A percentile compares a stretch with the other conserved stretches of the same genome.
Evolutionary conservation across 1,284 basidiomycete genomes (phyloP).

Genomic region (Golubevia sp.): DNA sequence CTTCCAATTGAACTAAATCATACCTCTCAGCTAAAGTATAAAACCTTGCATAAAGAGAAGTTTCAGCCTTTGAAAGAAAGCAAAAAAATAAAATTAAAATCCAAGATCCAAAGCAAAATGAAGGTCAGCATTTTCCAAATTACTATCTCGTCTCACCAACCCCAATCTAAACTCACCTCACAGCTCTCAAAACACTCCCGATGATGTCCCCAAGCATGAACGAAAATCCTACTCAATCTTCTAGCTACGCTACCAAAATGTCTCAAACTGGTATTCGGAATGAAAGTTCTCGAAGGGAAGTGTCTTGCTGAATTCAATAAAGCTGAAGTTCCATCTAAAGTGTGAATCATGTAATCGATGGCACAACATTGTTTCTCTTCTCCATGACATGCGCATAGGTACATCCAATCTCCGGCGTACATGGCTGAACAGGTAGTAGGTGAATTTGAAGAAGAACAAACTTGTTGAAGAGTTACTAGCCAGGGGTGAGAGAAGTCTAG

Average conservation of each 20-base stretch:
- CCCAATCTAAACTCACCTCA: conserved; percentile 64
- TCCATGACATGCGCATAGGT: conserved; percentile 86
- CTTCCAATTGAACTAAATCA: conserved; percentile 70
- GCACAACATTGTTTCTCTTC: conserved; percentile 74
- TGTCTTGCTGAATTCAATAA: conserved; percentile 87
- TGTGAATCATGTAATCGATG: conserved; percentile 95
- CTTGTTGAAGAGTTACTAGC: conserved; percentile 80
- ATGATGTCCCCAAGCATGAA: conserved; percentile 79
- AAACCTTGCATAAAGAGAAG: conserved; percentile 87
- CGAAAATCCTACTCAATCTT: conserved; percentile 89
- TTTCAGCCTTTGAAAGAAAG: conserved; percentile 69
- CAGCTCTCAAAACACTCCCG: conserved; percentile 86
- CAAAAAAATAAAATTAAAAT: conserved; percentile 8
- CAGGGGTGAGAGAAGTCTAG: conserved; percentile 89
- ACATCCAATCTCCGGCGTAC: conserved; percentile 96
- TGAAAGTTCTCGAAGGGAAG: conserved; percentile 69
- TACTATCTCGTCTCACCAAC: neutral
- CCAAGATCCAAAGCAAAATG: conserved; percentile 49
- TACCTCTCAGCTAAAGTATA: conserved; percentile 79
- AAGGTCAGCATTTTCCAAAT: neutral
- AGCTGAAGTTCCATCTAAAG: conserved; percentile 87
- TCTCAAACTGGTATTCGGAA: conserved; percentile 75
- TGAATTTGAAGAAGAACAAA: conserved; percentile 68
- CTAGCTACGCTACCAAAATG: conserved; percentile 86
- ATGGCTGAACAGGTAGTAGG: conserved; percentile 80